phyloP scores from a whole-genome alignment of 306 rosid genomes.

The Vigna unguiculata region DNA sequence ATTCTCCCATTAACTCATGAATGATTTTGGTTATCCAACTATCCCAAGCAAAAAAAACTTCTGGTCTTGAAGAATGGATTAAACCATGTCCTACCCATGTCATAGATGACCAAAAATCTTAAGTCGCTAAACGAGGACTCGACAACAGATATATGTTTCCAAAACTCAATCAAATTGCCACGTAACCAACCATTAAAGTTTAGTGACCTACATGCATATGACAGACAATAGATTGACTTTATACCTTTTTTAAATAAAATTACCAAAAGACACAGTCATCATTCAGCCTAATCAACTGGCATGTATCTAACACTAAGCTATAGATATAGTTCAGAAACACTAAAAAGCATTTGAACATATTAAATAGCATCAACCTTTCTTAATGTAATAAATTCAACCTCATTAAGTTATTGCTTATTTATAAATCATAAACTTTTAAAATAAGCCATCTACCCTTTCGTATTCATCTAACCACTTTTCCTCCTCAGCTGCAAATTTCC shows the following conservation, averaged over 20 bases:
- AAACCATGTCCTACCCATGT: background rate
- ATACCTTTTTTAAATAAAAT: background rate
- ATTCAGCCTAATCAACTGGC: background rate
- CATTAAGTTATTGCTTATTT: background rate
- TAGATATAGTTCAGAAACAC: slow-evolving; percentile 2
- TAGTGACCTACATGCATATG: background rate
- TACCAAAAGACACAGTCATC: background rate
- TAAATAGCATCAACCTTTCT: slow-evolving; percentile 4
- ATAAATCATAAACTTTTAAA: slow-evolving; percentile 8
- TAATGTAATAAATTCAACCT: slow-evolving; percentile 14
- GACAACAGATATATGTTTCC: background rate
- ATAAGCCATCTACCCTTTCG: slow-evolving; percentile 70
- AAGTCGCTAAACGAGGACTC: background rate
- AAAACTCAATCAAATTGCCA: background rate
- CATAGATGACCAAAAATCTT: background rate
- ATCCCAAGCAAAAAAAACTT: background rate
- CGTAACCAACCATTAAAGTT: slow-evolving; percentile 18
- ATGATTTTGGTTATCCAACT: background rate
- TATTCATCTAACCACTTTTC: slow-evolving; percentile 96
- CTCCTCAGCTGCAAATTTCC: slow-evolving; percentile 86
- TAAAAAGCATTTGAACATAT: background rate
- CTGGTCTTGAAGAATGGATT: background rate
- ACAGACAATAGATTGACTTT: background rate
- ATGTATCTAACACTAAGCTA: slow-evolving; percentile 20
- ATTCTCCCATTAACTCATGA: slow-evolving; percentile 6